Evolutionary conservation across 2,329 filamentous ascomycete genomes (phyloP), one percentile per base, ranked within the genome.

Genomic region (Phaeoacremonium minimum): DNA sequence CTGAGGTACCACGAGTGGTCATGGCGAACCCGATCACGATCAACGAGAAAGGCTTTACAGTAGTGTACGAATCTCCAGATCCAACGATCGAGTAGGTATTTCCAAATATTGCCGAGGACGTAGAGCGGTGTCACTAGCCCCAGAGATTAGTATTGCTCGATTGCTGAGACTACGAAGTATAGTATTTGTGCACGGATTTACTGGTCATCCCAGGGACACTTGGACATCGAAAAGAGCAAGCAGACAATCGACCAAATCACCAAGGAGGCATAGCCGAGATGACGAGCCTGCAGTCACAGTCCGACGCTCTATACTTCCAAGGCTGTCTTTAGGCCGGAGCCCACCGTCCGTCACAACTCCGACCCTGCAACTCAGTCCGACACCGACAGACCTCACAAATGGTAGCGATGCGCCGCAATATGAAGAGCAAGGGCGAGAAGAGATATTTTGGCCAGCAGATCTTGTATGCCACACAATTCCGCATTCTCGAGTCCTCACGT

Each of bases 401-500:
- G 2, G 22, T n/a, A 26, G 22, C 22, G n/a, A 26, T n/a, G n/a
- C n/a, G n/a, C 2, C 22, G 22, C 9, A 26, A 26, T n/a, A 9
- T n/a, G 2, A 9, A n/a, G 22, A n/a, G 22, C 9, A 26, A 26
- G 9, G 22, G 22, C 22, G 22, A 26, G n/a, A 26, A 26, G 49
- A 43, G 35, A 30, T 49, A 5, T 55, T 42, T 39, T 56, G 49
- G 52, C 47, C 47, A 2, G 28, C 33, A 35, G 48, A 56, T n/a
- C 41, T 55, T 13, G 40, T 50, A 6, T 48, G 46, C 4, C 11
- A 18, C 2, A 46, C 42, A 1, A 8, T 51, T 4, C 50, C 55
- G 3, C 17, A 33, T n/a, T 48, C 51, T 3, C 44, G 53, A 15
- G 36, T 57, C 11, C 31, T 56, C 7, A 57, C 55, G 5, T 56